Evolutionary conservation across 2,329 filamentous ascomycete genomes (phyloP).

Genomic region (Coniosporium tulheliwenetii): DNA sequence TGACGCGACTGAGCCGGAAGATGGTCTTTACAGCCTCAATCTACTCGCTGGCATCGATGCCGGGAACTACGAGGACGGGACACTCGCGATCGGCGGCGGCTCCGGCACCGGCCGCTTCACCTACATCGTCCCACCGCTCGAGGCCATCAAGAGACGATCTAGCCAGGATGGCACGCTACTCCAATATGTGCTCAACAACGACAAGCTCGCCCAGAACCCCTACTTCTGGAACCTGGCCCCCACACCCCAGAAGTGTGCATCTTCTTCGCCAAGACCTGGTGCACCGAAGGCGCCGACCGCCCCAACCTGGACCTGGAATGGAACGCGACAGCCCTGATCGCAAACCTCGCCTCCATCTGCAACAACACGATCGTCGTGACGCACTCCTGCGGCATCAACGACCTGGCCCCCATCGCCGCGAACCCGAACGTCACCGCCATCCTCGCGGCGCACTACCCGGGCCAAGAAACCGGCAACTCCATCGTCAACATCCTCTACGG

Average conservation of each 20-base stretch:
- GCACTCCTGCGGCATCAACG: slow-evolving; percentile 26
- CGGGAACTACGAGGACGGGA: slow-evolving; percentile 19
- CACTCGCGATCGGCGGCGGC: too few species aligned
- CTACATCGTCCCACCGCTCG: slow-evolving; percentile 23
- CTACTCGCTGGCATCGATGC: slow-evolving; percentile 1
- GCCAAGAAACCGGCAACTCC: slow-evolving; percentile 24
- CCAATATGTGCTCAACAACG: slow-evolving; percentile 27
- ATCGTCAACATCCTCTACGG: slow-evolving; percentile 24
- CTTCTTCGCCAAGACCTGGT: slow-evolving; percentile 44
- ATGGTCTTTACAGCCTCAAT: slow-evolving; percentile 25
- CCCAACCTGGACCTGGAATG: slow-evolving; percentile 23
- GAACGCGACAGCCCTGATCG: slow-evolving; percentile 25
- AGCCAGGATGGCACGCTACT: slow-evolving; percentile 27
- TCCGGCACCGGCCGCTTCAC: too few species aligned
- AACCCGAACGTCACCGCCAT: slow-evolving; percentile 28
- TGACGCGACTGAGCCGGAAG: too few species aligned
- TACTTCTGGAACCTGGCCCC: too few species aligned
- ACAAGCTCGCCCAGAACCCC: too few species aligned
- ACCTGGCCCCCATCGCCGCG: slow-evolving; percentile 23
- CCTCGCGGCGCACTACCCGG: slow-evolving; percentile 23
- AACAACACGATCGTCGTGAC: slow-evolving; percentile 36
- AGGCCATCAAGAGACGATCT: slow-evolving; percentile 22
- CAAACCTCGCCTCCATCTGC: slow-evolving; percentile 29
- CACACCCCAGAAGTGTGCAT: slow-evolving; percentile 30
- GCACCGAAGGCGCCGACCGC: slow-evolving; percentile 28